phyloP scores from a whole-genome alignment of 164 flowering plant species.

The Buxus sempervirens region DNA sequence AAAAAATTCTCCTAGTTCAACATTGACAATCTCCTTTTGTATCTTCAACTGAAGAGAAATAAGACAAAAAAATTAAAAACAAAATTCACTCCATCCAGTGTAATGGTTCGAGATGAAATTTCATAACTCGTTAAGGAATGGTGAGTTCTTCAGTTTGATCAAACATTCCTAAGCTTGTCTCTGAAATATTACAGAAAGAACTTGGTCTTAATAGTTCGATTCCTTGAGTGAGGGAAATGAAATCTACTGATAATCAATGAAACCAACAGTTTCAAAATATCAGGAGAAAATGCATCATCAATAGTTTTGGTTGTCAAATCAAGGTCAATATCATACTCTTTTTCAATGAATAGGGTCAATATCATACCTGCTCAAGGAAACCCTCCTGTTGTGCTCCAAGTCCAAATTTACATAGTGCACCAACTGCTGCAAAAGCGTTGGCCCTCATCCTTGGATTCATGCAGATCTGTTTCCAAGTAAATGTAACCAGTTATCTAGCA shows the following conservation, averaged over 20 bases:
- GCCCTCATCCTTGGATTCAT: slow-evolving; percentile 74
- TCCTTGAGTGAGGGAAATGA: not conserved
- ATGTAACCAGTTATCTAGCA: too few species aligned
- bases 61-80: too few species aligned
- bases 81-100: not conserved
- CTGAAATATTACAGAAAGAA: not conserved
- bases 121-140: not conserved
- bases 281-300: too few species aligned
- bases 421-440: slow-evolving; percentile 87
- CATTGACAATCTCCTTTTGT: too few species aligned
- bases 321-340: not conserved
- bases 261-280: not conserved
- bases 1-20: too few species aligned
- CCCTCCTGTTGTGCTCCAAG: slow-evolving; percentile 56
- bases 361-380: slow-evolving; percentile 86
- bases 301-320: not conserved
- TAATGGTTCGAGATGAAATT: not conserved
- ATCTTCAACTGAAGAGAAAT: too few species aligned
- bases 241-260: too few species aligned
- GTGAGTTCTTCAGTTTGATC: not conserved
- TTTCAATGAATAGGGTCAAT: not conserved
- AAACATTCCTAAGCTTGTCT: not conserved
- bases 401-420: slow-evolving; percentile 66
- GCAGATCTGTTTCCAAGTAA: slow-evolving; percentile 40
- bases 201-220: not conserved